phyloP scores from a whole-genome alignment of 441 rosid genomes.

The Pelargonium exstipulatum region DNA sequence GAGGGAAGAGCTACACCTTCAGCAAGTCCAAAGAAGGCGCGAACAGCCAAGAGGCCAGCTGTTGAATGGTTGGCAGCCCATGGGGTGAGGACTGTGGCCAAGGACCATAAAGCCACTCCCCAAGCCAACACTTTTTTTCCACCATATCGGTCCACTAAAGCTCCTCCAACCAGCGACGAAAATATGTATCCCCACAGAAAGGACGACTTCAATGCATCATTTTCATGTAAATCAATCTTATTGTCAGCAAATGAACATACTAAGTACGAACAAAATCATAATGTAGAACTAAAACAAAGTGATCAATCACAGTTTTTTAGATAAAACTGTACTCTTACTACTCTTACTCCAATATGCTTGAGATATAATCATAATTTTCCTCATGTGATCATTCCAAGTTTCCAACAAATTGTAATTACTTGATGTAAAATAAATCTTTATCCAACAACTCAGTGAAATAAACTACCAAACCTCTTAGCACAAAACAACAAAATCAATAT shows the following conservation, averaged over 20 bases:
- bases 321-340: too few relatives aligned
- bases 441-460: neutral
- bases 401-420: too few relatives aligned
- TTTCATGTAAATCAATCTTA: neutral
- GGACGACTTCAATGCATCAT: slow-evolving; percentile 52
- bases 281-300: too few relatives aligned
- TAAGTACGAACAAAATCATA: too few relatives aligned
- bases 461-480: neutral
- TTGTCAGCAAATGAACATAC: neutral
- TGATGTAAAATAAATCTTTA: too few relatives aligned
- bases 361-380: too few relatives aligned
- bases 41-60: slow-evolving; percentile 47
- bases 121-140: slow-evolving; percentile 80
- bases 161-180: slow-evolving; percentile 81
- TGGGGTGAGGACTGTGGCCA: slow-evolving; percentile 86
- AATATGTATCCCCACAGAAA: slow-evolving; percentile 96
- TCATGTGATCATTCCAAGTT: too few relatives aligned
- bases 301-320: too few relatives aligned
- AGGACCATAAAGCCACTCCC: slow-evolving; percentile 91
- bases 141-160: slow-evolving; percentile 74
- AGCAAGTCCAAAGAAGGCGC: slow-evolving; percentile 82
- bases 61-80: slow-evolving; percentile 87
- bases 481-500: neutral
- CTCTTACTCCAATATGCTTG: neutral
- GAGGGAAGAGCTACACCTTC: slow-evolving; percentile 91